Evolutionary conservation across 2,329 filamentous ascomycete genomes (phyloP).

Genomic region (Pseudocercospora pini-densiflorae): DNA sequence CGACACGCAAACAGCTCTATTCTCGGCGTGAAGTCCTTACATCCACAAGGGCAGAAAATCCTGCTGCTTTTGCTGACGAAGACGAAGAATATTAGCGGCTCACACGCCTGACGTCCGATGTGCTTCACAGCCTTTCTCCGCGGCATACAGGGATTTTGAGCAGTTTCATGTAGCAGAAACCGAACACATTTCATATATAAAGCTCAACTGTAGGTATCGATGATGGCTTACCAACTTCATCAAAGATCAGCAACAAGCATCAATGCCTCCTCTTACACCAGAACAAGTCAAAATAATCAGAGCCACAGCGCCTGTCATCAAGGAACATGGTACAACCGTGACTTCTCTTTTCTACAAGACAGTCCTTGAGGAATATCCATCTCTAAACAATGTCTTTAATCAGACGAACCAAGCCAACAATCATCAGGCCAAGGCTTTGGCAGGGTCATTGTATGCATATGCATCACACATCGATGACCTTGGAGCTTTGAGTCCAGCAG

Average conservation of each 20-base stretch:
- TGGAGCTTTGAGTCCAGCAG: conserved; percentile 58
- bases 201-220: not conserved
- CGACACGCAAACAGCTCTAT: conserved; percentile 7
- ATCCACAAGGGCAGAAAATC: not conserved
- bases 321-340: conserved; percentile 69
- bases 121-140: not conserved
- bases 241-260: not conserved
- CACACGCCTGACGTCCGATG: not conserved
- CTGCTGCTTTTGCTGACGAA: conserved; percentile 16
- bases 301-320: conserved; percentile 71
- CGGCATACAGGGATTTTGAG: not conserved
- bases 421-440: conserved; percentile 71
- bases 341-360: conserved; percentile 73
- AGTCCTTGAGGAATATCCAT: conserved; percentile 68
- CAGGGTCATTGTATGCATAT: conserved; percentile 70
- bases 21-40: conserved; percentile 19
- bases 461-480: conserved; percentile 74
- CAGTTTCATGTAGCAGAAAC: not conserved
- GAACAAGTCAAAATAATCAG: conserved; percentile 69
- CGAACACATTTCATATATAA: not conserved
- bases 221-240: not conserved
- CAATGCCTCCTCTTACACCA: conserved; percentile 57
- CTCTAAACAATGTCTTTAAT: conserved; percentile 74
- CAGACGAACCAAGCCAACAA: conserved; percentile 69
- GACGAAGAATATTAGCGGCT: not conserved